A percentile compares a stretch with the other conserved stretches of the same genome.
Conservation (phyloP, 768 basidiomycete genomes). For the Tulasnella sp. region DNA sequence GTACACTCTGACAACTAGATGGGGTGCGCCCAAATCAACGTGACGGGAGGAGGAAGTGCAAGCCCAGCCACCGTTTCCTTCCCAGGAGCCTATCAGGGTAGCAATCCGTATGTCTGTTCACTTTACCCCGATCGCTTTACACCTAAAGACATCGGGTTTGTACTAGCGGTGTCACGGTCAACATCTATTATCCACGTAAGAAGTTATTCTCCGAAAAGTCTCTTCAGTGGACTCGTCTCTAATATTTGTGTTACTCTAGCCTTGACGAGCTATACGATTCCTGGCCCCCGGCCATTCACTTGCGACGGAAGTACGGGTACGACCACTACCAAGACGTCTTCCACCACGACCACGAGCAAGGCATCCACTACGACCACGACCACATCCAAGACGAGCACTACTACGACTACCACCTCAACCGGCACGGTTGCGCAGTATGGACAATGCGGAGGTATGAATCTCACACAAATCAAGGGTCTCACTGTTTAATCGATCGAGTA, state of each 20-base stretch:
- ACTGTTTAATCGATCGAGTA: no score
- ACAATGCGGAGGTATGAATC: background rate
- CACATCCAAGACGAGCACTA: background rate
- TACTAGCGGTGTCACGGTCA: background rate
- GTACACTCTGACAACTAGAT: background rate
- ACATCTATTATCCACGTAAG: background rate
- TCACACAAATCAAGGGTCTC: no score
- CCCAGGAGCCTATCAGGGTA: constrained; percentile 30
- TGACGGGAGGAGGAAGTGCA: constrained; percentile 38
- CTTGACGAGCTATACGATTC: constrained; percentile 21
- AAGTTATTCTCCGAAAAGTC: background rate
- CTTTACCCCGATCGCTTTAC: background rate
- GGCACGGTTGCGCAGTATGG: background rate
- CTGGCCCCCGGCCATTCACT: constrained; percentile 8
- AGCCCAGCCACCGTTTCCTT: constrained; percentile 28
- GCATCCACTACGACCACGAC: no score
- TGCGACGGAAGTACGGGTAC: background rate
- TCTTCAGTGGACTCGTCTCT: background rate
- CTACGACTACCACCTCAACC: background rate
- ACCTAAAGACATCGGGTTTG: background rate
- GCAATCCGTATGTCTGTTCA: background rate
- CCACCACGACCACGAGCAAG: background rate
- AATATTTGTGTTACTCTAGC: constrained; percentile 2
- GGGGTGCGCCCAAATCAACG: constrained; percentile 39
- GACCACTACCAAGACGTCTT: background rate